A percentile compares a stretch with the other conserved stretches of the same genome.
These are phyloP conservation scores for Trichoderma polysporum DNA, from an alignment of 2,329 filamentous ascomycete species.

Conservation along the genomic window DNA sequence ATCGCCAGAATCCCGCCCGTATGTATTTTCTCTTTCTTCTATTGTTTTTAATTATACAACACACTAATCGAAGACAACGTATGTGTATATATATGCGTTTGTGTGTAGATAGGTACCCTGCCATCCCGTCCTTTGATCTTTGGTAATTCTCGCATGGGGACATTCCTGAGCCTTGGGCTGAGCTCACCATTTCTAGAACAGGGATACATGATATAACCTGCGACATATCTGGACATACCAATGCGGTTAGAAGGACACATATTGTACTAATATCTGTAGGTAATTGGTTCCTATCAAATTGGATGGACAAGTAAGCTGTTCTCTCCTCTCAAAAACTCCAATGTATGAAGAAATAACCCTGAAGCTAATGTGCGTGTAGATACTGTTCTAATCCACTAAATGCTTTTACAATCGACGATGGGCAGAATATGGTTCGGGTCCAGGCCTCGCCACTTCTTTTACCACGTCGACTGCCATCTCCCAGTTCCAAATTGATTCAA, in stretches of 20 bases:
- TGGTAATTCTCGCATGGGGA: conserved; percentile 12
- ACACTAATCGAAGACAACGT: neutral
- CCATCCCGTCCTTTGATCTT: conserved; percentile 11
- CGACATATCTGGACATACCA: neutral
- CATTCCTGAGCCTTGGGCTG: conserved; percentile 2
- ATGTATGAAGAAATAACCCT: no score
- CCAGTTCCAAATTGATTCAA: no score
- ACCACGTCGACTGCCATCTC: no score
- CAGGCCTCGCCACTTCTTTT: no score
- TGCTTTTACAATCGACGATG: neutral
- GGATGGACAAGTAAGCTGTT: conserved; percentile 3
- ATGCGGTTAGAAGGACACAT: neutral
- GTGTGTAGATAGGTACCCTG: conserved; percentile 3
- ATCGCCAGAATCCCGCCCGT: neutral
- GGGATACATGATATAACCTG: neutral
- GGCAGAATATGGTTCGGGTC: neutral
- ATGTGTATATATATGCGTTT: no score
- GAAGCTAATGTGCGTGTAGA: neutral
- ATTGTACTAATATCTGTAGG: neutral
- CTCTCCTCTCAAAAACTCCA: neutral
- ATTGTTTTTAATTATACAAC: neutral
- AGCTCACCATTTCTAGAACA: neutral
- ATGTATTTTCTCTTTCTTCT: neutral
- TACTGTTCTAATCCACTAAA: neutral
- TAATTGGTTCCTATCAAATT: conserved; percentile 1